Conservation (phyloP, 164 flowering plant genomes). For the Dillenia suffruticosa region DNA sequence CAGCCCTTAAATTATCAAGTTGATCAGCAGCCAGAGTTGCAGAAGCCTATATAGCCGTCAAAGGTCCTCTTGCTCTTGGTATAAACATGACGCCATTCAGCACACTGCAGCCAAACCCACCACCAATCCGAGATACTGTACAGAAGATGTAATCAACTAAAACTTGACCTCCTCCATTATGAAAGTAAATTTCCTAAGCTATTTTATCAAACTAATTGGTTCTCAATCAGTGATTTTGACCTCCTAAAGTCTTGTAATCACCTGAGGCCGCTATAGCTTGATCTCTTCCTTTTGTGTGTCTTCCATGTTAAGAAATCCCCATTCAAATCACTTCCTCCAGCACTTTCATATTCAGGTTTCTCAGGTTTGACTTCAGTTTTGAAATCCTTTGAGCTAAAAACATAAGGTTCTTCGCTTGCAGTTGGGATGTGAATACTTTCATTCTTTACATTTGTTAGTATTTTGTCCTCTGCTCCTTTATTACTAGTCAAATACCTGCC, state of each 20-base stretch:
- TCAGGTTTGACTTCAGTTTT: slow-evolving; percentile 7
- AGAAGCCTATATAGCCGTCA: too few species aligned
- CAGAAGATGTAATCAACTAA: too few species aligned
- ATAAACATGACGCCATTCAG: too few species aligned
- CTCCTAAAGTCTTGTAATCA: slow-evolving; percentile 14
- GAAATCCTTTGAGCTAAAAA: slow-evolving; percentile 22
- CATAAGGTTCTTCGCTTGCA: slow-evolving; percentile 35
- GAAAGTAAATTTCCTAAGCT: too few species aligned
- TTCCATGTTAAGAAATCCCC: slow-evolving; percentile 49
- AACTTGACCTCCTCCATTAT: too few species aligned
- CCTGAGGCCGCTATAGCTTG: slow-evolving; percentile 29
- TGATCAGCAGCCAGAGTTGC: too few species aligned
- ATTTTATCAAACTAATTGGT: too few species aligned
- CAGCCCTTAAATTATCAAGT: too few species aligned
- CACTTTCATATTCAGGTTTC: slow-evolving; percentile 22
- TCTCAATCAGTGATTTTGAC: too few species aligned
- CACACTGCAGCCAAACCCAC: too few species aligned
- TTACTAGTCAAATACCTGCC: slow-evolving; percentile 23
- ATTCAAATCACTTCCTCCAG: slow-evolving; percentile 26
- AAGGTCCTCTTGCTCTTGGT: too few species aligned
- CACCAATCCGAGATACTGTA: too few species aligned
- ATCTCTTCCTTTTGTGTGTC: slow-evolving; percentile 69
- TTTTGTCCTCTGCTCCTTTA: slow-evolving; percentile 21
- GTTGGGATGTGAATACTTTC: slow-evolving; percentile 35
- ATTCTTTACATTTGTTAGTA: slow-evolving; percentile 21